Evolutionary conservation across 495 filamentous ascomycete genomes (phyloP), one percentile per base, ranked within the genome.

Genomic region (Penicillium odoratum): DNA sequence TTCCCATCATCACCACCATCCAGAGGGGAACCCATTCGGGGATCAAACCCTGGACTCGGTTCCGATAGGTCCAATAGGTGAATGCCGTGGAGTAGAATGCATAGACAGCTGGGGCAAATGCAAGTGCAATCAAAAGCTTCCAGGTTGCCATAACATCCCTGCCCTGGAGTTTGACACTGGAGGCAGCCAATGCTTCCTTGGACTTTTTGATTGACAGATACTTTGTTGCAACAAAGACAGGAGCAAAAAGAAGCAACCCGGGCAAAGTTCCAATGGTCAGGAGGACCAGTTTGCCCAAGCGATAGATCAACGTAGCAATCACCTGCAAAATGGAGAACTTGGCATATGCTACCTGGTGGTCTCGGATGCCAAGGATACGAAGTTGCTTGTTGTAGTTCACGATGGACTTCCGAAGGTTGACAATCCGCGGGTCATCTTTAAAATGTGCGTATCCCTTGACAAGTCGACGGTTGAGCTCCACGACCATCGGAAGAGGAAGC

Each of bases 61-160:
- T 92, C 58, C 80, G 77, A 66, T 90, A 88, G 11, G 90, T 90
- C 87, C 86, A 91, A 69, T 83, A 85, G 11, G 88, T 89, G 34
- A 96, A 82, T 8, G 87, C 53, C 30, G 82, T 72, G 5, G 89
- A 89, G 72, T 97, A 97, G 38, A 85, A 79, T 54, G 87, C 85
- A 71, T 98, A 97, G 4, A 97, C 78, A 6, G 91, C 75, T 0
- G 94, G 94, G 7, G 93, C 90, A 63, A 99, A 86, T 13, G 86
- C 92, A 65, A 98, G 79, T 31, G 93, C 85, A 26, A 98, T 93
- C 8, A 99, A 85, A 11, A 99, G 81, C 71, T 99, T 99, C 94
- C 94, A 99, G 0, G 94, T 98, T 0, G 94, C 94, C 79, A 99
- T 93, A 26, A 99, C 94, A 70, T 99, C 94, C 34, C 87, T 84